Base-by-base conservation (phyloP, 2,329 filamentous ascomycete genomes). In the Ilyonectria sp. region DNA sequence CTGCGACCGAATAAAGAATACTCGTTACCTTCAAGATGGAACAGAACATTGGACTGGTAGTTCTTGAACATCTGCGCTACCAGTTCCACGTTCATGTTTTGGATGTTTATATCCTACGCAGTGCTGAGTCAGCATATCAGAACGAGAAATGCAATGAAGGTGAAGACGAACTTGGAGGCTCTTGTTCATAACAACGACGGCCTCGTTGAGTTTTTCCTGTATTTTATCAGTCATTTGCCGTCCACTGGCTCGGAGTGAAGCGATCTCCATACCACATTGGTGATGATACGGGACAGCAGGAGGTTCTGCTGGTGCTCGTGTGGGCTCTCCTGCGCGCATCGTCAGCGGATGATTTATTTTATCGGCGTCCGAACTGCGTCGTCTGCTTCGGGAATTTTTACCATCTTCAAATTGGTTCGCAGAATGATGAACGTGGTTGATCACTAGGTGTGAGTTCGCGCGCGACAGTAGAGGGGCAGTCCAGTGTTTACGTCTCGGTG, bases 41-140 rank as follows among this genome's bases (percentile, higher is more conserved):
- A 98, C 6, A 98, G 85, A 15, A 98, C 95, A 76, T 98, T 99
- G 11, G 94, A 97, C 81, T 98, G 95, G 80, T 99, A 99, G 83
- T 98, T 99, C 85, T 98, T 98, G 86, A 98, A 99, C 96, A 99
- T 99, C 79, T 98, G 95, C 1, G 95, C 95, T 6, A 98, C 96
- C 3, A 98, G 88, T 83, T 98, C 96, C 40, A 98, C 94, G 78
- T 99, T 97, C 94, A 98, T 98, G 81, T 98, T 99, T 77, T 97
- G 93, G 63, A 98, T 92, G 78, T 98, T 98, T 86, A 98, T 98
- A 74, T 98, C 95, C 93, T 97, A 74, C 3, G 2, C 8, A 13
- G 15, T 15, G 19, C 9, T 40, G 68, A 67, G 47, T 69, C 23
- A 68, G 60, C n/a, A 47, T 9, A 17, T 11, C 13, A 9, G 2